Evolutionary conservation across 108 stramenopile species (phyloP).

Genomic region (Nitzschia sp.): DNA sequence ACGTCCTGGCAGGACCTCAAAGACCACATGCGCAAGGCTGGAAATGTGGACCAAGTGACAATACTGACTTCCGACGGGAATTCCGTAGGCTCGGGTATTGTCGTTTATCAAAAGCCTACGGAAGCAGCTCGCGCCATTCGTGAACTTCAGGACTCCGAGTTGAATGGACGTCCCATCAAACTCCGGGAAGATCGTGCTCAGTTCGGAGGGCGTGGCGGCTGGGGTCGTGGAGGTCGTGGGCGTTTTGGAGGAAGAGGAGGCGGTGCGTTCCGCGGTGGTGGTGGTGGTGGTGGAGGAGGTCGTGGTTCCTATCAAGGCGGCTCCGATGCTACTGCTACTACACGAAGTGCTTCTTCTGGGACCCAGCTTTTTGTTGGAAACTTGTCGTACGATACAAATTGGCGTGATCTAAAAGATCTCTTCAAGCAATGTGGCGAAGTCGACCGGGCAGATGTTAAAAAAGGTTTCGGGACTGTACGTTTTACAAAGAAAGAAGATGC

Average conservation of each 20-base stretch:
- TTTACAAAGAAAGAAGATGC: conserved; percentile 84
- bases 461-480: conserved; percentile 89
- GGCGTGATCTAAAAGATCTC: conserved; percentile 89
- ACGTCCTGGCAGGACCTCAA: conserved; percentile 92
- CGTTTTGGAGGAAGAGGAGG: conserved; percentile 36
- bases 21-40: conserved; percentile 92
- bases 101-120: conserved; percentile 84
- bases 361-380: conserved; percentile 85
- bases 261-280: conserved; percentile 13
- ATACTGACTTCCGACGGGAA: conserved; percentile 82
- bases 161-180: conserved; percentile 84
- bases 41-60: conserved; percentile 89
- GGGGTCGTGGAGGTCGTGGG: conserved; percentile 48
- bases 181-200: conserved; percentile 83
- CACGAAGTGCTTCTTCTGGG: conserved; percentile 8
- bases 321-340: background rate
- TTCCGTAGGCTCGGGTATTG: conserved; percentile 91
- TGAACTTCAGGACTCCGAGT: conserved; percentile 74
- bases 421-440: conserved; percentile 78
- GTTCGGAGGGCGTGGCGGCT: conserved; percentile 31
- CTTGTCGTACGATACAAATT: conserved; percentile 72
- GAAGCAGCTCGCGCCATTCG: conserved; percentile 89
- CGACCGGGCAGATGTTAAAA: conserved; percentile 75
- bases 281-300: conserved; percentile 21
- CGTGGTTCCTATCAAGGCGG: conserved; percentile 5